Evolutionary conservation across 768 basidiomycete genomes (phyloP).

Genomic region (Cystobasidium tubakii): DNA sequence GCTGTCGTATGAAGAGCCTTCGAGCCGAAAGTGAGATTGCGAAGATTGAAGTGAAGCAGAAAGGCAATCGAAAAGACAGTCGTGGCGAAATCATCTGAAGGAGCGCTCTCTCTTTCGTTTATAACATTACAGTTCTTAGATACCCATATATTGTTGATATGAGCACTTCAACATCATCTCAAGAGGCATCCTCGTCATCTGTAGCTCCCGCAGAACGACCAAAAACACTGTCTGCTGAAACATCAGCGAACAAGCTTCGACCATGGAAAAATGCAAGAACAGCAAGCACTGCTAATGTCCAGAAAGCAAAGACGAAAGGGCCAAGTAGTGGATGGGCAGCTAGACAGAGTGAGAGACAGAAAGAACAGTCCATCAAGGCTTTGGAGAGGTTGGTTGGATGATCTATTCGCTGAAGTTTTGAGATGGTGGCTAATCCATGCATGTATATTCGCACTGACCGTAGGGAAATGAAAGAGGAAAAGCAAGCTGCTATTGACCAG

Average conservation of each 20-base stretch:
- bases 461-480: conserved; percentile 45
- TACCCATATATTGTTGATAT: neutral
- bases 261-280: conserved; percentile 29
- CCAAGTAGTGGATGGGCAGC: conserved; percentile 39
- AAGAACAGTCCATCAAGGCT: conserved; percentile 41
- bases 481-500: conserved; percentile 38
- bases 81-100: neutral
- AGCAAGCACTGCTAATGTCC: conserved; percentile 33
- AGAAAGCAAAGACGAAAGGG: conserved; percentile 32
- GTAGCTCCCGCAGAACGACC: neutral
- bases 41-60: neutral
- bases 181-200: conserved; percentile 1
- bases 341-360: conserved; percentile 38
- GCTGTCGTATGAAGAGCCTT: neutral
- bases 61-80: neutral
- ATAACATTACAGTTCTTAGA: too few relatives aligned
- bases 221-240: conserved; percentile 26
- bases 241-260: conserved; percentile 12
- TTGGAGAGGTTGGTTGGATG: conserved; percentile 39
- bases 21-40: too few relatives aligned
- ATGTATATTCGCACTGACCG: neutral
- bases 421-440: neutral
- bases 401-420: neutral
- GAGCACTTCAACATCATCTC: neutral
- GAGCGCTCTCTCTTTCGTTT: neutral